Evolutionary conservation across 1,139 yeast genomes (phyloP).

Genomic region (Candida sanyaensis): DNA sequence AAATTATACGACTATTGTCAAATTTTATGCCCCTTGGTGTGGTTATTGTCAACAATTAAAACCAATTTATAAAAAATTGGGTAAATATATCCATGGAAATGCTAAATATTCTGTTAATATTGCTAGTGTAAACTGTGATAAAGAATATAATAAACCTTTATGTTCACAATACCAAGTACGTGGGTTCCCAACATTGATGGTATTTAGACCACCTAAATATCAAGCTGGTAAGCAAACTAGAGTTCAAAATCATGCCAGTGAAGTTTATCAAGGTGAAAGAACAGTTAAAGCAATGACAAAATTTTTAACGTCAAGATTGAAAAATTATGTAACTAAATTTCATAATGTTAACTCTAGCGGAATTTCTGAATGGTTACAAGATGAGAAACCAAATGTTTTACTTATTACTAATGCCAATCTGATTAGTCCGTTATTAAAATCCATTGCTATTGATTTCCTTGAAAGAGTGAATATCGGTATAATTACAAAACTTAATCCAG

Average conservation of each 20-base stretch:
- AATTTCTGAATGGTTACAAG: constrained; percentile 30
- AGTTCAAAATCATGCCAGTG: constrained; percentile 52
- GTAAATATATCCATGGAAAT: constrained; percentile 50
- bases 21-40: constrained; percentile 98
- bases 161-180: constrained; percentile 69
- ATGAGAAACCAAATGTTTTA: constrained; percentile 32
- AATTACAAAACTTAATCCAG: constrained; percentile 22
- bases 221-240: constrained; percentile 20
- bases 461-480: constrained; percentile 31
- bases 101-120: constrained; percentile 64
- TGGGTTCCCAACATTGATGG: constrained; percentile 82
- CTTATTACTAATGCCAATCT: constrained; percentile 48
- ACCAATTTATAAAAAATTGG: constrained; percentile 62
- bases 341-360: constrained; percentile 25
- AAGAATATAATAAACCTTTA: constrained; percentile 59
- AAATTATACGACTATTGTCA: constrained; percentile 81
- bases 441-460: constrained; percentile 76
- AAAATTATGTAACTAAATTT: constrained; percentile 68
- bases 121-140: constrained; percentile 88
- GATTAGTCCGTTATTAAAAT: constrained; percentile 64
- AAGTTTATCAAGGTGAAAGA: constrained; percentile 71
- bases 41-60: constrained; percentile 69
- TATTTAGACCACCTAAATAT: constrained; percentile 79
- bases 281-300: constrained; percentile 58
- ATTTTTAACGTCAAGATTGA: constrained; percentile 61